These are phyloP conservation scores for Penstemon newberryi DNA, from an alignment of 257 asterid genomes.

Conservation along the genomic window DNA sequence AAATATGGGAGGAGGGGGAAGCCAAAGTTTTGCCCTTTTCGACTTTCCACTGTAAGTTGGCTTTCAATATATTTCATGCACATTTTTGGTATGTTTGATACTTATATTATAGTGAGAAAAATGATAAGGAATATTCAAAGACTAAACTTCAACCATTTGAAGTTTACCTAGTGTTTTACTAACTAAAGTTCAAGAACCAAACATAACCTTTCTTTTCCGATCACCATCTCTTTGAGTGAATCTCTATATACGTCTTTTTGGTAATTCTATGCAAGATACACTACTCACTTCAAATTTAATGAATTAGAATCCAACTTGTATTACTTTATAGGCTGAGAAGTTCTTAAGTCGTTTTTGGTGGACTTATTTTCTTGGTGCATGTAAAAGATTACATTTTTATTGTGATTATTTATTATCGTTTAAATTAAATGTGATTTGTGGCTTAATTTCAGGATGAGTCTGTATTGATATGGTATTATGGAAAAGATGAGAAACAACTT, in stretches of 20 bases:
- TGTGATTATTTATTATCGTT: background rate
- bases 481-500: slow-evolving; percentile 81
- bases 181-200: no score
- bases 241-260: background rate
- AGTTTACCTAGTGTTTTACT: no score
- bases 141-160: no score
- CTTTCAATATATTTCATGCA: background rate
- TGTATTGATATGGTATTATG: slow-evolving; percentile 80
- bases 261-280: background rate
- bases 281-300: background rate
- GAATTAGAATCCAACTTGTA: background rate
- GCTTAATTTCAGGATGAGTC: slow-evolving; percentile 75
- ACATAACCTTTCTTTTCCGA: no score
- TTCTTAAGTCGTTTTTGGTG: slow-evolving; percentile 12
- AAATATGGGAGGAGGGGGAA: slow-evolving; percentile 95
- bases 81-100: no score
- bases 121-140: no score
- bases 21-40: slow-evolving; percentile 95
- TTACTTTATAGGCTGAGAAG: background rate
- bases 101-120: no score
- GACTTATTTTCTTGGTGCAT: background rate
- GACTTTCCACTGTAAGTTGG: slow-evolving; percentile 73
- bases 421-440: slow-evolving; percentile 20
- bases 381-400: background rate
- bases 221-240: no score